Evolutionary conservation across 2,329 filamentous ascomycete species (phyloP).

Genomic region (Dothidotthia symphoricarpi): DNA sequence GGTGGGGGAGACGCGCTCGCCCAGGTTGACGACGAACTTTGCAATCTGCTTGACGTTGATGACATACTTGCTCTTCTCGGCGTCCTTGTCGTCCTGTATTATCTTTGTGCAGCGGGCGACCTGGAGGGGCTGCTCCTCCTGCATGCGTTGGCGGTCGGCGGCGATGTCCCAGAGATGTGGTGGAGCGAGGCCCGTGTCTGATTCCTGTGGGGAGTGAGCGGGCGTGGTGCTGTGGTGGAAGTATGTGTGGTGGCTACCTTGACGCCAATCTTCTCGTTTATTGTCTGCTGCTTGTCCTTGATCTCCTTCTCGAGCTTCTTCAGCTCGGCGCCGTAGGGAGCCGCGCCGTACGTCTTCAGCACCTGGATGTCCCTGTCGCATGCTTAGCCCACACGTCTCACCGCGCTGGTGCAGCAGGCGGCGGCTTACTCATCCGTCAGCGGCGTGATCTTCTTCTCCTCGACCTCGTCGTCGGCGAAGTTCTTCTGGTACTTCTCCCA

Average conservation of each 20-base stretch:
- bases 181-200: conserved; percentile 94
- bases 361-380: conserved; percentile 88
- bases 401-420: neutral
- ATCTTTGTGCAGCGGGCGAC: conserved; percentile 99
- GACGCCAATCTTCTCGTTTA: conserved; percentile 92
- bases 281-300: conserved; percentile 96
- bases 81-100: conserved; percentile 92
- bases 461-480: conserved; percentile 92
- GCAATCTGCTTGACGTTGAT: conserved; percentile 99
- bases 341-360: conserved; percentile 96
- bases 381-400: conserved; percentile 31
- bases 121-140: conserved; percentile 95
- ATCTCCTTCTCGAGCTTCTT: conserved; percentile 99
- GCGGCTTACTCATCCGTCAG: conserved; percentile 84
- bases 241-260: conserved; percentile 13
- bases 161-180: conserved; percentile 99
- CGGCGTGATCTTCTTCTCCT: conserved; percentile 99
- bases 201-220: conserved; percentile 64
- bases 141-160: conserved; percentile 97
- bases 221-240: neutral
- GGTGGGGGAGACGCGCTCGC: conserved; percentile 93
- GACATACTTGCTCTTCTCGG: conserved; percentile 99
- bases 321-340: conserved; percentile 87
- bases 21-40: conserved; percentile 97
- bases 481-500: conserved; percentile 99